phyloP scores from a whole-genome alignment of 352 stramenopile species.

The Hyaloperonospora arabidopsidis region DNA sequence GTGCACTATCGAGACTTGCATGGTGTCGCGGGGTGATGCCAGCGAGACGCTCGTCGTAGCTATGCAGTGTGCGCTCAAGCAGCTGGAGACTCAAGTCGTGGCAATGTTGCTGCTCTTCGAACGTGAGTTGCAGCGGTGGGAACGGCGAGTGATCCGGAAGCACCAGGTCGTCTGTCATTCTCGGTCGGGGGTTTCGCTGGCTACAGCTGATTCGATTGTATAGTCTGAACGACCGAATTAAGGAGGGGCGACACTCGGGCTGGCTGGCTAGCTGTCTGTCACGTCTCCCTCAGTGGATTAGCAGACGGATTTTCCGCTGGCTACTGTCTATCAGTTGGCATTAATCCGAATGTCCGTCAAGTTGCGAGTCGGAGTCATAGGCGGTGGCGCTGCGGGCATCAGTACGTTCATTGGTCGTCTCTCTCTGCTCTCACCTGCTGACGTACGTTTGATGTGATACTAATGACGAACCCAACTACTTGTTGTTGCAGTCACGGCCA shows the following conservation, averaged over 20 bases:
- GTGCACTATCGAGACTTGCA: constrained; percentile 23
- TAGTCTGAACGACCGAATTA: too few species aligned
- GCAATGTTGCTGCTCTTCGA: constrained; percentile 28
- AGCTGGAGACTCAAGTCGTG: constrained; percentile 29
- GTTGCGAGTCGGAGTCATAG: constrained; percentile 55
- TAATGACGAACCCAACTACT: too few species aligned
- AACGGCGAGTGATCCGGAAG: constrained; percentile 29
- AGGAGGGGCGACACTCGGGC: too few species aligned
- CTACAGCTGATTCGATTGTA: too few species aligned
- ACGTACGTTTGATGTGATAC: too few species aligned
- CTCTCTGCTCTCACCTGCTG: background rate
- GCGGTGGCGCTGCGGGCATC: constrained; percentile 62
- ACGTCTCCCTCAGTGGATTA: too few species aligned
- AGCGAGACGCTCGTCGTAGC: constrained; percentile 28
- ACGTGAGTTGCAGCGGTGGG: constrained; percentile 21
- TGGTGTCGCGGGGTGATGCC: constrained; percentile 20
- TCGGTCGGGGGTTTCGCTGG: too few species aligned
- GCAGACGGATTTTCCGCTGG: too few species aligned
- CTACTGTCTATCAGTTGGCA: background rate
- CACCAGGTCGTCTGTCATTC: background rate
- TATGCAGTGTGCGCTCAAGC: constrained; percentile 31
- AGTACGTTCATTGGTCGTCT: constrained; percentile 33
- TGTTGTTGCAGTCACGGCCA: constrained; percentile 50
- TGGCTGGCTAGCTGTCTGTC: too few species aligned
- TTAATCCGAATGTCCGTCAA: constrained; percentile 12